Evolutionary conservation across 306 rosid species (phyloP), one percentile per base, ranked within the genome.

Genomic region (Quercus glauca): DNA sequence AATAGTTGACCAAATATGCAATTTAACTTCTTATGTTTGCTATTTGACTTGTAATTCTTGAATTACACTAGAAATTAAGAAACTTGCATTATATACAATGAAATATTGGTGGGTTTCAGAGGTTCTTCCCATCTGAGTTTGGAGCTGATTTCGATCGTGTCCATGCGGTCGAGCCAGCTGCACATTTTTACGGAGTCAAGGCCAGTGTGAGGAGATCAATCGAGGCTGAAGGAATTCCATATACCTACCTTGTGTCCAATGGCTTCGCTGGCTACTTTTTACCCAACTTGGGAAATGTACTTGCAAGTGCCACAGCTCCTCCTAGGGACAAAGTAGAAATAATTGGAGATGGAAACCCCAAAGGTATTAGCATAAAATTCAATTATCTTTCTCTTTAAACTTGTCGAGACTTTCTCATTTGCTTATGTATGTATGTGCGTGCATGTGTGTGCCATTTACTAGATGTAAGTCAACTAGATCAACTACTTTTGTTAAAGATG

Each of bases 321-420:
- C 88, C 91, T 3, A 45, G 89, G 3, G 89, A 85, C 10, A 88
- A 81, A 52, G 87, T 83, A 0, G 31, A 26, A 67, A 57, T 88
- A 55, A 71, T 35, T 5, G 91, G 91, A 75, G 91, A 88, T 76
- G 89, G 91, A 61, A 83, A 88, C 41, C 81, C 81, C 15, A 85
- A 81, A 83, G 87, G 85, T 72, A 73, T 59, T 33, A 1, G 11
- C 20, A 25, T 3, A 18, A 55, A 2, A 43, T 45, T 19, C 53
- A 69, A 69, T 41, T 13, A 37, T 3, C 55, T 68, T 19, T 31
- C 31, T 12, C 61, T 20, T 41, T 41, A 41, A 41, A 41, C 45
- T 41, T 41, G 11, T 6, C 9, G 45, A 6, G 11, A 41, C 45
- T 41, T 41, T 41, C 45, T 41, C 10, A 29, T 29, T 29, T 29